Conservation (phyloP, 1,284 basidiomycete species). For the Cryptococcus sp. region DNA sequence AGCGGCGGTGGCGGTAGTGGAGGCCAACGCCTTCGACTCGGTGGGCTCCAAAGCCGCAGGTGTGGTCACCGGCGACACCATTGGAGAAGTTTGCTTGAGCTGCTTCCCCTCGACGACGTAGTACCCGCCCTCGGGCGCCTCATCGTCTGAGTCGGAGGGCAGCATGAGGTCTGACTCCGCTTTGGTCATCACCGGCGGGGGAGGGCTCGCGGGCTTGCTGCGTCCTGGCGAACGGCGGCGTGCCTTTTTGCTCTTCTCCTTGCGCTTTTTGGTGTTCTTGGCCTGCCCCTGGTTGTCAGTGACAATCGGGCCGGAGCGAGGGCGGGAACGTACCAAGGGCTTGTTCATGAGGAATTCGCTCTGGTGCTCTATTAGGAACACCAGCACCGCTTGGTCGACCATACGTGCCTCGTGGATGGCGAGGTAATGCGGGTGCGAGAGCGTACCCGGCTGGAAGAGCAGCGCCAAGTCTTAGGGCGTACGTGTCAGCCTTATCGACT, state of each 20-base stretch:
- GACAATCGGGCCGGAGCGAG: background rate
- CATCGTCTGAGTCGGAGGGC: slow-evolving; percentile 51
- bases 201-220: slow-evolving; percentile 2
- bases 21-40: background rate
- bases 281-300: no score
- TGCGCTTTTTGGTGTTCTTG: background rate
- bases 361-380: slow-evolving; percentile 75
- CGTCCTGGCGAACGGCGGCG: background rate
- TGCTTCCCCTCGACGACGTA: slow-evolving; percentile 35
- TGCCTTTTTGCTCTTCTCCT: slow-evolving; percentile 15
- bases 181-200: slow-evolving; percentile 25
- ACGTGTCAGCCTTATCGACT: background rate
- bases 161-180: slow-evolving; percentile 46
- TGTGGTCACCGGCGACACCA: background rate
- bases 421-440: slow-evolving; percentile 82
- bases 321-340: slow-evolving; percentile 33
- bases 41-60: slow-evolving; percentile 9
- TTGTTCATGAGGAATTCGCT: slow-evolving; percentile 46
- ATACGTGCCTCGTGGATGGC: slow-evolving; percentile 77
- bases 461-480: slow-evolving; percentile 74
- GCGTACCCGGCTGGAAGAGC: slow-evolving; percentile 87
- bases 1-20: background rate
- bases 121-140: slow-evolving; percentile 45
- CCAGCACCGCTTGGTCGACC: slow-evolving; percentile 82
- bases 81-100: slow-evolving; percentile 8